Evolutionary conservation across 345 rosid genomes (phyloP), one percentile per base, ranked within the genome.

Genomic region (Cardiospermum halicacabum): DNA sequence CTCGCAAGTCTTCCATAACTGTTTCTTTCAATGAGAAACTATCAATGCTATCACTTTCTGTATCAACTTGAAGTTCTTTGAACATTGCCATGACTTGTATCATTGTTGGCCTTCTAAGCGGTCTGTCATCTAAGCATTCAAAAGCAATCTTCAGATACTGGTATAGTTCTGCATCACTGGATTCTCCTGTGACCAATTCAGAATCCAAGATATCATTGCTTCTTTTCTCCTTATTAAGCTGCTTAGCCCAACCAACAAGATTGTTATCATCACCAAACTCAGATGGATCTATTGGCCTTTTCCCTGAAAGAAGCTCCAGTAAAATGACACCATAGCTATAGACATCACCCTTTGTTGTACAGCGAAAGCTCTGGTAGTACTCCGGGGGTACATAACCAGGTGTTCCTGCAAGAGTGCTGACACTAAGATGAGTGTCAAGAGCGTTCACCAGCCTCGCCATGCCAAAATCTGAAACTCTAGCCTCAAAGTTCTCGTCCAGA

Each of bases 331-430:
- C 98, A 45, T 83, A 93, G 69, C 98, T 93, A 67, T 93, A 93
- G 32, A 93, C 97, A 72, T 93, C 97, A 3, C 98, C 98, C 78
- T 93, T 93, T 2, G 96, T 72, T 0, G 98, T 93, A 86, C 98
- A 93, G 59, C 94, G 78, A 49, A 93, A 92, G 74, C 98, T 92
- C 84, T 92, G 98, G 69, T 92, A 92, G 69, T 92, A 92, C 80
- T 92, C 98, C 0, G 97, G 97, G 1, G 98, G 98, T 22, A 92
- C 98, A 54, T 92, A 92, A n/a, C 98, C 98, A 0, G 98, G 98
- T 25, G 98, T 93, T 56, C 98, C 98, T 2, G 99, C 92, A 47
- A 93, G 93, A 24, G 97, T 93, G 80, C 98, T 93, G 63, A 93
- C 98, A 18, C 97, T 90, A 12, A 93, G 91, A 79, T 93, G 98